Percentiles rank a stretch among this genome's conserved stretches.
These are phyloP conservation scores for Hypoxylon perforatum DNA, from an alignment of 495 filamentous ascomycete species.

Conservation along the genomic window DNA sequence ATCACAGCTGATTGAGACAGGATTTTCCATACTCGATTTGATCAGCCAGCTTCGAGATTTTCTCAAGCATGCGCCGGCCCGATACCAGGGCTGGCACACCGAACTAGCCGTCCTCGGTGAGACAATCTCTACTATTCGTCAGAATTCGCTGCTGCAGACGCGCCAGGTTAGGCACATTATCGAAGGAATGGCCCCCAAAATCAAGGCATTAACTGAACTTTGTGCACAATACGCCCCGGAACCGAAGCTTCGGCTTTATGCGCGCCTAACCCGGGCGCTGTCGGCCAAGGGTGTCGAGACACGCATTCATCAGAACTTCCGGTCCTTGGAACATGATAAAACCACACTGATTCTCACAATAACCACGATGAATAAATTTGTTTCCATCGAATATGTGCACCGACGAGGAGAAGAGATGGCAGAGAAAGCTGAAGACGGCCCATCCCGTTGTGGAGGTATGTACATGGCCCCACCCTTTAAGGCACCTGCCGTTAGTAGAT, in stretches of 20 bases:
- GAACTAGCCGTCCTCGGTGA: background rate
- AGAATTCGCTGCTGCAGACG: constrained; percentile 9
- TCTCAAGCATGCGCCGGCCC: constrained; percentile 17
- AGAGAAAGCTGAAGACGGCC: no score
- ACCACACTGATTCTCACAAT: constrained; percentile 18
- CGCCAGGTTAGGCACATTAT: background rate
- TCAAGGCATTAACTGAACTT: background rate
- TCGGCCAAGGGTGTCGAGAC: background rate
- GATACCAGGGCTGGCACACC: background rate
- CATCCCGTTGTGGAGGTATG: no score
- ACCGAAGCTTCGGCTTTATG: background rate
- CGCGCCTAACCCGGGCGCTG: background rate
- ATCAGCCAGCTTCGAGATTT: constrained; percentile 14
- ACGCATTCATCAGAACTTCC: constrained; percentile 4
- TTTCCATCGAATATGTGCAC: background rate
- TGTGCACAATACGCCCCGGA: background rate
- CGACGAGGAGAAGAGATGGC: no score
- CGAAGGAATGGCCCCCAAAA: constrained; percentile 12
- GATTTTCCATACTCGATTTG: background rate
- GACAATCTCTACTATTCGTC: background rate
- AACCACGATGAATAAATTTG: background rate
- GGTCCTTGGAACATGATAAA: constrained; percentile 21
- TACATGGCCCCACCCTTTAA: background rate
- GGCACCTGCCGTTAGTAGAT: no score
- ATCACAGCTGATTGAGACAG: constrained; percentile 17